Conservation (phyloP, 2,329 filamentous ascomycete species). For the Cercospora canescens region DNA sequence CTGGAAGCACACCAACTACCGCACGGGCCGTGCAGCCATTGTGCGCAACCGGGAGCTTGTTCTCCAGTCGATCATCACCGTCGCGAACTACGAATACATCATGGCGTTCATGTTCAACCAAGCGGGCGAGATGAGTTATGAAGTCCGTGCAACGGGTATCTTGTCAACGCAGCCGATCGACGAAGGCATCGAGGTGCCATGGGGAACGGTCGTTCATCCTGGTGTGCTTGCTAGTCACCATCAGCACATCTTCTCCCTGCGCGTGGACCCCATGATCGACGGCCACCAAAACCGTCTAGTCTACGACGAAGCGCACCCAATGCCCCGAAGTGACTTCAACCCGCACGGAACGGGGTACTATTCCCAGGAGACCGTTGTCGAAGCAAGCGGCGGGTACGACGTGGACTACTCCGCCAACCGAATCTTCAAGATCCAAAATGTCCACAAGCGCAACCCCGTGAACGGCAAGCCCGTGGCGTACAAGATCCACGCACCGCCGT, state of each 20-base stretch:
- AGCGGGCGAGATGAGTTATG: conserved; percentile 65
- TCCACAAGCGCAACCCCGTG: conserved; percentile 46
- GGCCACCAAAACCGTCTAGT: conserved; percentile 48
- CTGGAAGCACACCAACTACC: conserved; percentile 70
- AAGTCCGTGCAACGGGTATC: conserved; percentile 70
- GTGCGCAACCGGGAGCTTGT: conserved; percentile 63
- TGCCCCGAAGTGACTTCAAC: conserved; percentile 57
- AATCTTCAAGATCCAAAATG: conserved; percentile 53
- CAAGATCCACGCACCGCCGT: conserved; percentile 51
- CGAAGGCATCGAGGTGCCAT: conserved; percentile 62
- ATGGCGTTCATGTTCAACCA: conserved; percentile 68
- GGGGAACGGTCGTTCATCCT: conserved; percentile 68
- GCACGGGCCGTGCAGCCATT: conserved; percentile 61
- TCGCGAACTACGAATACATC: conserved; percentile 69
- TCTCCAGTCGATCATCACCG: conserved; percentile 64
- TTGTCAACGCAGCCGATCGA: conserved; percentile 68
- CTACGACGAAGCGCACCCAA: conserved; percentile 58
- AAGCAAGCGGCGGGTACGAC: conserved; percentile 52
- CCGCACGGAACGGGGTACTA: conserved; percentile 56
- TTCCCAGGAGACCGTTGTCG: conserved; percentile 48
- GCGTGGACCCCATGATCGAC: conserved; percentile 51
- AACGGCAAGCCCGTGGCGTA: conserved; percentile 51
- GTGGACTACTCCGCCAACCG: conserved; percentile 46
- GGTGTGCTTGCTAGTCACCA: conserved; percentile 70
- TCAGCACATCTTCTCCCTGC: conserved; percentile 69